These are phyloP conservation scores for Fusarium sp. DNA, from an alignment of 2,329 filamentous ascomycete genomes.

Conservation along the genomic window DNA sequence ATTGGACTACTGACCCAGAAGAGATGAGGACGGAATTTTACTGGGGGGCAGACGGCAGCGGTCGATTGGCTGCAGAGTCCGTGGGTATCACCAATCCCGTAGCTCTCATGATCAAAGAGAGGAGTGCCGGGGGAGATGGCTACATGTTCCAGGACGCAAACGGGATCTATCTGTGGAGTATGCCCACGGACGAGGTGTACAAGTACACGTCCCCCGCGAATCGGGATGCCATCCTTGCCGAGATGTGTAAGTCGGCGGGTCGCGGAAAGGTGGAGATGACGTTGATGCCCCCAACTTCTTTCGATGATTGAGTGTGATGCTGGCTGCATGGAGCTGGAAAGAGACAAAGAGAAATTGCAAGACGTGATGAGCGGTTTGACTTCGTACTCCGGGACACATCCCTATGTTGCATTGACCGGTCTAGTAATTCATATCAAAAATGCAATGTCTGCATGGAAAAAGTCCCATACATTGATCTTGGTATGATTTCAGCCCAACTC, in stretches of 20 bases:
- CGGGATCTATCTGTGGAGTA: background rate
- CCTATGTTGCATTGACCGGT: fast-evolving
- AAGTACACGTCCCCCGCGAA: background rate
- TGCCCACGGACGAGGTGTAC: background rate
- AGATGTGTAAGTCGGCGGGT: background rate
- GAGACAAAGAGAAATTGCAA: background rate
- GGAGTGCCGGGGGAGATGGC: background rate
- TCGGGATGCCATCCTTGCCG: background rate
- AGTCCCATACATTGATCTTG: background rate
- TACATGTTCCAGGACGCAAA: background rate
- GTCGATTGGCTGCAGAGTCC: background rate
- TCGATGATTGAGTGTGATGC: background rate
- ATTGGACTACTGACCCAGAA: background rate
- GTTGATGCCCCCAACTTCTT: background rate
- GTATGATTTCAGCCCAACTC: background rate
- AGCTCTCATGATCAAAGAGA: background rate
- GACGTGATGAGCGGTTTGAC: background rate
- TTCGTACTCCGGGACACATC: background rate
- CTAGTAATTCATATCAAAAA: background rate
- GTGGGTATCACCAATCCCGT: background rate
- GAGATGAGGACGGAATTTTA: background rate
- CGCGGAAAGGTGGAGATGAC: background rate
- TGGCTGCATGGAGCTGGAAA: background rate
- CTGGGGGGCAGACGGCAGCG: background rate
- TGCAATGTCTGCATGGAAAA: background rate